Conservation (phyloP, 192 early-diverging fungal genomes). For the Obelidium mucronatum region DNA sequence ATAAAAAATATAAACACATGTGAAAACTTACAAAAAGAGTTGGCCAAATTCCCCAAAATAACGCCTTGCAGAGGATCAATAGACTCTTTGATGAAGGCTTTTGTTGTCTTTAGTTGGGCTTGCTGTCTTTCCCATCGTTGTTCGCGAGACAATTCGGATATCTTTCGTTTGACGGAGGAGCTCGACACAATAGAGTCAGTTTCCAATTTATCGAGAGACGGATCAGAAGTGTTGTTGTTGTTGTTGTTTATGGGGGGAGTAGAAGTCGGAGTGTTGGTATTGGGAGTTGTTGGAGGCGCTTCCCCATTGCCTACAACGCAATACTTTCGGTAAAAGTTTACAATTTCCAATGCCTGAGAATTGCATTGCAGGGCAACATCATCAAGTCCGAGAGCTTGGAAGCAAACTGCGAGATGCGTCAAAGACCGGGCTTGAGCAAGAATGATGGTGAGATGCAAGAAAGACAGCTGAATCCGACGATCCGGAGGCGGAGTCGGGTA, state of each 20-base stretch:
- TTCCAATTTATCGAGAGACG: too few species aligned
- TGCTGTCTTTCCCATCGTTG: neutral
- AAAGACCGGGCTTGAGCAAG: slow-evolving; percentile 56
- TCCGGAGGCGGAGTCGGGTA: slow-evolving; percentile 4
- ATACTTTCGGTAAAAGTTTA: slow-evolving; percentile 10
- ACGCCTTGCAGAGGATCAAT: slow-evolving; percentile 18
- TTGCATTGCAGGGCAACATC: slow-evolving; percentile 48
- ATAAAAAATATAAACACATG: neutral
- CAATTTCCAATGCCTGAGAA: slow-evolving; percentile 31
- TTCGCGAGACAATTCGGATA: neutral
- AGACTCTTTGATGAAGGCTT: neutral
- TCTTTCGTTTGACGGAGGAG: neutral
- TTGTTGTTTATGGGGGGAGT: neutral
- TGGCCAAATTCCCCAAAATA: slow-evolving; percentile 17
- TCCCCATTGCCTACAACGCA: neutral
- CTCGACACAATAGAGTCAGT: slow-evolving; percentile 33
- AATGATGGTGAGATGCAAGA: slow-evolving; percentile 56
- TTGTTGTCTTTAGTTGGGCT: slow-evolving; percentile 3
- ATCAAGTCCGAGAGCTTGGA: slow-evolving; percentile 51
- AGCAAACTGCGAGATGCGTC: slow-evolving; percentile 58
- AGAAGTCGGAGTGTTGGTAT: neutral
- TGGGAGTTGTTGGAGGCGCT: neutral
- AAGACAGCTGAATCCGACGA: slow-evolving; percentile 53
- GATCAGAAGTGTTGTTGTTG: neutral
- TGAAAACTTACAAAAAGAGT: slow-evolving; percentile 20